Percentiles rank a stretch among this genome's conserved stretches.
These are phyloP conservation scores for Entonaema liquescens DNA, from an alignment of 495 filamentous ascomycete species.

Conservation along the genomic window DNA sequence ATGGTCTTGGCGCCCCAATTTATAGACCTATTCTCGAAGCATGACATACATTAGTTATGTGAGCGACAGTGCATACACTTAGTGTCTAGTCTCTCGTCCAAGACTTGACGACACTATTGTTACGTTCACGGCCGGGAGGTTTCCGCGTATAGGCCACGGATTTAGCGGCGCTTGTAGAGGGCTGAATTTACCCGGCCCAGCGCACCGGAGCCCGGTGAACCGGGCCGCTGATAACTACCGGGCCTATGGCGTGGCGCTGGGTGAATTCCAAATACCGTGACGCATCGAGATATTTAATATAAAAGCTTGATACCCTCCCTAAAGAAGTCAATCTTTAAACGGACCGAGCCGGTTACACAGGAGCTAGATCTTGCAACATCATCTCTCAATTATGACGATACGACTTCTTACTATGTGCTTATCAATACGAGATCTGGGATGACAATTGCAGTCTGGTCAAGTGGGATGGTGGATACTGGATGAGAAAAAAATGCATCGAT, in stretches of 20 bases:
- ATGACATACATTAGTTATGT: not conserved
- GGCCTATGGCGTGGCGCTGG: conserved; percentile 17
- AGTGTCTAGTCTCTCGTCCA: not conserved
- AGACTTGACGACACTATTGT: not conserved
- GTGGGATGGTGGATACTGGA: conserved; percentile 1
- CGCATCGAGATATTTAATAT: conserved; percentile 30
- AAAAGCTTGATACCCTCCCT: conserved; percentile 25
- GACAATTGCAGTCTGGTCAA: conserved; percentile 8
- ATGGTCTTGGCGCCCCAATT: conserved; percentile 1
- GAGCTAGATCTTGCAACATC: conserved; percentile 18
- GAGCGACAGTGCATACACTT: conserved; percentile 1
- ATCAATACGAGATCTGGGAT: conserved; percentile 19
- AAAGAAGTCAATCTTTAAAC: conserved; percentile 26
- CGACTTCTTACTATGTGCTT: conserved; percentile 27
- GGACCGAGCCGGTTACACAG: conserved; percentile 34
- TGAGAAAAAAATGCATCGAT: not conserved
- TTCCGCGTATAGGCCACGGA: not conserved
- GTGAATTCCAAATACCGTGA: conserved; percentile 35
- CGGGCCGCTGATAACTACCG: conserved; percentile 22
- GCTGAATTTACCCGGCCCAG: conserved; percentile 11
- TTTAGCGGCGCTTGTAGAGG: conserved; percentile 7
- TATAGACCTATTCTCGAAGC: conserved; percentile 1
- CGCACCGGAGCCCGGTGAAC: conserved; percentile 15
- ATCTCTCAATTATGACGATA: conserved; percentile 18
- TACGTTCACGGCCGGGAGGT: conserved; percentile 28